These are phyloP conservation scores for Dioscorea alata DNA, from an alignment of 106 monocot genomes.

Conservation along the genomic window DNA sequence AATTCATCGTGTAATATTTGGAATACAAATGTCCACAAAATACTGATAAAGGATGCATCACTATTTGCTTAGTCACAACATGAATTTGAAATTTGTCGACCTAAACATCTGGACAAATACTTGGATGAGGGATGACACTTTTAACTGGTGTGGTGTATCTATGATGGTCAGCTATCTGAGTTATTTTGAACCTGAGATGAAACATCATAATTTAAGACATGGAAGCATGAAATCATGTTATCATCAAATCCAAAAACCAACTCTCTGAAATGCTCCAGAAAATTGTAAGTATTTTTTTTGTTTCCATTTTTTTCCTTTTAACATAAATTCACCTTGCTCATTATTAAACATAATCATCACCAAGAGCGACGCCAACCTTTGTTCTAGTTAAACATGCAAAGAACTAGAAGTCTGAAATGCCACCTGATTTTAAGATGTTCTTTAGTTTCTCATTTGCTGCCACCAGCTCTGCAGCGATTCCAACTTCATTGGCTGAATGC, in stretches of 20 bases:
- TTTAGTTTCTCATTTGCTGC: constrained; percentile 88
- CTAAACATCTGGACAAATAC: background rate
- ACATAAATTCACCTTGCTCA: too few species aligned
- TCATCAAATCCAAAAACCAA: background rate
- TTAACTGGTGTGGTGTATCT: background rate
- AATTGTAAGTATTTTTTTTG: background rate
- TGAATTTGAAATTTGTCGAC: background rate
- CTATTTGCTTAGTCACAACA: background rate
- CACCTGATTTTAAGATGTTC: constrained; percentile 21
- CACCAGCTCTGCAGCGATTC: constrained; percentile 74
- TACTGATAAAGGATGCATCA: too few species aligned
- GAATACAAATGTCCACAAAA: too few species aligned
- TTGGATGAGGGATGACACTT: background rate
- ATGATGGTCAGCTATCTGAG: too few species aligned
- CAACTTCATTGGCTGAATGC: constrained; percentile 90
- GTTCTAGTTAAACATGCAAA: background rate
- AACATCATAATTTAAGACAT: background rate
- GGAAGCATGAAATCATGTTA: background rate
- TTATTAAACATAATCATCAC: background rate
- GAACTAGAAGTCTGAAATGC: background rate
- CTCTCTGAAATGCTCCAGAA: background rate
- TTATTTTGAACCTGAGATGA: too few species aligned
- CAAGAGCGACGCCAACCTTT: background rate
- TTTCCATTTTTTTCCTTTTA: background rate
- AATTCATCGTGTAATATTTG: too few species aligned